These are phyloP conservation scores for Laguncularia racemosa DNA, from an alignment of 345 rosid genomes.

Conservation along the genomic window DNA sequence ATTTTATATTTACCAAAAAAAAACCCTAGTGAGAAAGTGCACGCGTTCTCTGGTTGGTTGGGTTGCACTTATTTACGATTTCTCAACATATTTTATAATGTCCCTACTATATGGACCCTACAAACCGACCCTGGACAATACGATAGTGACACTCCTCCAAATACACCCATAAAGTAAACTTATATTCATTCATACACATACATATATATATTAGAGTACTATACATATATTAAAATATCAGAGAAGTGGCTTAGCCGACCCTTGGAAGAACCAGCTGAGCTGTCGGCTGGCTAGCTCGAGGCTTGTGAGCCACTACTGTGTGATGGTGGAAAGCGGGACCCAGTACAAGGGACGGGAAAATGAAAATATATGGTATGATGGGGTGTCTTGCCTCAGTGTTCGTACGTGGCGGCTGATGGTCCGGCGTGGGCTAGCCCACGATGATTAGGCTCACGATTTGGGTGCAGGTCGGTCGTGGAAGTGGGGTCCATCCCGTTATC, in stretches of 20 bases:
- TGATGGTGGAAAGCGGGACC: constrained; percentile 41
- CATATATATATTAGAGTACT: too few species aligned
- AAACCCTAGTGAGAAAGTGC: constrained; percentile 27
- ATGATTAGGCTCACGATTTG: constrained; percentile 46
- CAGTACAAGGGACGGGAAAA: constrained; percentile 6
- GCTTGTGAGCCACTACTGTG: neutral
- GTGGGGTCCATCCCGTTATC: constrained; percentile 41
- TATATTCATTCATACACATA: neutral
- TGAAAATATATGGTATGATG: too few species aligned
- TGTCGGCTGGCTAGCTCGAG: neutral
- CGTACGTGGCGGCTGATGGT: constrained; percentile 54
- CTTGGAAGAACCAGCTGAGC: neutral
- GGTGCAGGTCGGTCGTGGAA: constrained; percentile 37
- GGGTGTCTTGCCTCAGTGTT: neutral
- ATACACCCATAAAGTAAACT: constrained; percentile 3
- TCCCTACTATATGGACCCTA: constrained; percentile 18
- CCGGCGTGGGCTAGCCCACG: constrained; percentile 64
- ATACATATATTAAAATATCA: too few species aligned
- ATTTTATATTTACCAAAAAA: constrained; percentile 7
- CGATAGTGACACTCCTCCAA: constrained; percentile 45
- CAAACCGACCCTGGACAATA: constrained; percentile 29
- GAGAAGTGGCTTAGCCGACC: too few species aligned
- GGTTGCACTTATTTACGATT: constrained; percentile 15
- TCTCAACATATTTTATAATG: neutral
- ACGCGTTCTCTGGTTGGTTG: constrained; percentile 54